A percentile compares a stretch with the other conserved stretches of the same genome.
Conservation (phyloP, 805 yeast species). For the Jamesozyma hellenica region DNA sequence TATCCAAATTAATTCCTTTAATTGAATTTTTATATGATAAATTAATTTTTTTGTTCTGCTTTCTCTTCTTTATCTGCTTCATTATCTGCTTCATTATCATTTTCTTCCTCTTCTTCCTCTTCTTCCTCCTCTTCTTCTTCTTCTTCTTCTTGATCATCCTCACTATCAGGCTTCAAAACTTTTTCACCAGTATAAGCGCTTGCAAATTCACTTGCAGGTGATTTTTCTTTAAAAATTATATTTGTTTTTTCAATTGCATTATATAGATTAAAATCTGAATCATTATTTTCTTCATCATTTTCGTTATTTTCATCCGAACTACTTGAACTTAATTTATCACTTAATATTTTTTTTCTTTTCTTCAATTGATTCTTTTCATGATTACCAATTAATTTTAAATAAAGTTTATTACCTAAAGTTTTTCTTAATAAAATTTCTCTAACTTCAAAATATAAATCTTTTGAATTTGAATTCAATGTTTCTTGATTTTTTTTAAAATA, state of each 20-base stretch:
- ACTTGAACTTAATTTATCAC: conserved; percentile 26
- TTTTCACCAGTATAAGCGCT: conserved; percentile 19
- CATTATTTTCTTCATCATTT: conserved; percentile 2
- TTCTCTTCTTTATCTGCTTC: conserved; percentile 21
- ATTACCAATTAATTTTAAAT: conserved; percentile 25
- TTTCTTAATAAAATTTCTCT: conserved; percentile 48
- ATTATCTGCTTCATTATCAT: conserved; percentile 30
- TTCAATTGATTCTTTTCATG: conserved; percentile 7
- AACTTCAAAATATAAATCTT: conserved; percentile 77
- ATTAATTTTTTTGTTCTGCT: background rate
- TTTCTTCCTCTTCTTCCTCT: conserved; percentile 22
- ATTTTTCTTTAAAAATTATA: conserved; percentile 17
- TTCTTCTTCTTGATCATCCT: conserved; percentile 19
- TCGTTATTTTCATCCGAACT: background rate
- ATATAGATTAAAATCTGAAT: conserved; percentile 1
- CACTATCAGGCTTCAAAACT: conserved; percentile 2
- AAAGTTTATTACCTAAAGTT: conserved; percentile 27
- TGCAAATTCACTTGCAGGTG: conserved; percentile 30
- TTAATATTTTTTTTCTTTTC: conserved; percentile 34
- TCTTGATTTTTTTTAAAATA: conserved; percentile 72
- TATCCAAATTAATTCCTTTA: background rate
- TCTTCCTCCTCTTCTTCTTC: background rate
- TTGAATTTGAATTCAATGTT: conserved; percentile 54
- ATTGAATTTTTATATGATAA: too few species aligned
- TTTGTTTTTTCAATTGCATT: conserved; percentile 8